Conservation (phyloP, 2,329 filamentous ascomycete species). For the Tolypocladium ovalisporum region DNA sequence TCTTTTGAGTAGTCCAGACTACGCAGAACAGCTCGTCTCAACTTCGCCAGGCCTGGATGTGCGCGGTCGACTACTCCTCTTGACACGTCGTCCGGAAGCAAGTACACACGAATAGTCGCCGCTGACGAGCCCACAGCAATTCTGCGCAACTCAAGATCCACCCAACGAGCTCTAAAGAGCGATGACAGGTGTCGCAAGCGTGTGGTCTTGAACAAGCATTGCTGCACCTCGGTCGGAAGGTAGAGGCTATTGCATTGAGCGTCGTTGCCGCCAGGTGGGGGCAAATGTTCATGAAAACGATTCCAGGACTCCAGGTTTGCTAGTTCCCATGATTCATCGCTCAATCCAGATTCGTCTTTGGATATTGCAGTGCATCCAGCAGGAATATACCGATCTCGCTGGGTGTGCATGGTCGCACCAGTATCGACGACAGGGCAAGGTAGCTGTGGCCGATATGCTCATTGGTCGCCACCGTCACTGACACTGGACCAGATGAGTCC, state of each 20-base stretch:
- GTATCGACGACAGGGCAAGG: background rate
- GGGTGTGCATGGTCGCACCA: conserved; percentile 6
- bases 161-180: conserved; percentile 29
- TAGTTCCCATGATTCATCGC: conserved; percentile 6
- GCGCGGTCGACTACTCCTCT: conserved; percentile 40
- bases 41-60: conserved; percentile 29
- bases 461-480: background rate
- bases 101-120: conserved; percentile 41
- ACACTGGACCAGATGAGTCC: background rate
- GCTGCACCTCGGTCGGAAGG: conserved; percentile 13
- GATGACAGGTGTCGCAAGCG: conserved; percentile 11
- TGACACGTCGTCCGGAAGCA: conserved; percentile 56
- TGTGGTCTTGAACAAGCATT: conserved; percentile 14
- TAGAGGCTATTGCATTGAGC: conserved; percentile 5
- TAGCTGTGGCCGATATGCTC: background rate
- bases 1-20: conserved; percentile 42
- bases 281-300: conserved; percentile 1
- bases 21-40: conserved; percentile 36
- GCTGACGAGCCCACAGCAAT: conserved; percentile 6
- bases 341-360: conserved; percentile 7
- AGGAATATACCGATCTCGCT: conserved; percentile 23
- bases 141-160: conserved; percentile 28
- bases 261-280: background rate
- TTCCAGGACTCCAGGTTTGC: conserved; percentile 14
- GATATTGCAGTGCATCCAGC: conserved; percentile 26